Conservation (phyloP, 108 stramenopile genomes). For the Parietichytrium sp. region DNA sequence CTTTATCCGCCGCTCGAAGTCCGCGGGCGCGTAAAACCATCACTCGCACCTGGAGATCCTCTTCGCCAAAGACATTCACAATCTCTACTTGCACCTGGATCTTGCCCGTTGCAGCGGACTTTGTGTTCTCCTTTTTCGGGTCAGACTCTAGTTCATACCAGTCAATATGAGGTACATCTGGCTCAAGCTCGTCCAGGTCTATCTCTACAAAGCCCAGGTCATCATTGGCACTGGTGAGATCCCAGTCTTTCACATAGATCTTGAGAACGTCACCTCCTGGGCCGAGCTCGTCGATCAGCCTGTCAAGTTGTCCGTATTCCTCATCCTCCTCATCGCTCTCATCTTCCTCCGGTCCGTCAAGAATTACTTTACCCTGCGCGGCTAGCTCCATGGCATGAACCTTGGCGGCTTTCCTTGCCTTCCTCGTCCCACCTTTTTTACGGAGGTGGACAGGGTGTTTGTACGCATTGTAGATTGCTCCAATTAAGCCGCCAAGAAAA, state of each 20-base stretch:
- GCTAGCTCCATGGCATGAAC: too few species aligned
- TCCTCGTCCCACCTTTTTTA: too few species aligned
- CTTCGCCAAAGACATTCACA: conserved; percentile 1
- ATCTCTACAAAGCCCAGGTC: conserved; percentile 14
- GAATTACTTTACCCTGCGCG: background rate
- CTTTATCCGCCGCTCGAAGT: conserved; percentile 6
- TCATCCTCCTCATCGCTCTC: background rate
- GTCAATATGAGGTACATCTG: background rate
- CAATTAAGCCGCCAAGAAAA: background rate
- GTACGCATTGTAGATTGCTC: background rate
- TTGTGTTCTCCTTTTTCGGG: too few species aligned
- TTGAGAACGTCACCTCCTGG: conserved; percentile 19
- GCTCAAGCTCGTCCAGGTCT: conserved; percentile 7
- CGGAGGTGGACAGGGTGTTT: background rate
- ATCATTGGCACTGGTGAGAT: conserved; percentile 16
- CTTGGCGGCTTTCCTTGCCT: too few species aligned
- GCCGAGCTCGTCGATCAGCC: background rate
- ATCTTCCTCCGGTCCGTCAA: too few species aligned
- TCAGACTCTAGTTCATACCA: conserved; percentile 35
- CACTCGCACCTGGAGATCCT: conserved; percentile 21
- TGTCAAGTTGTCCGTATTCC: conserved; percentile 10
- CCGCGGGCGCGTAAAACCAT: background rate
- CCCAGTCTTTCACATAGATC: conserved; percentile 22
- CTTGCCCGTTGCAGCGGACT: background rate
- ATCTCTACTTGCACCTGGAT: conserved; percentile 8